Base-by-base conservation (phyloP, 257 asterid genomes). In the Ballota nigra region DNA sequence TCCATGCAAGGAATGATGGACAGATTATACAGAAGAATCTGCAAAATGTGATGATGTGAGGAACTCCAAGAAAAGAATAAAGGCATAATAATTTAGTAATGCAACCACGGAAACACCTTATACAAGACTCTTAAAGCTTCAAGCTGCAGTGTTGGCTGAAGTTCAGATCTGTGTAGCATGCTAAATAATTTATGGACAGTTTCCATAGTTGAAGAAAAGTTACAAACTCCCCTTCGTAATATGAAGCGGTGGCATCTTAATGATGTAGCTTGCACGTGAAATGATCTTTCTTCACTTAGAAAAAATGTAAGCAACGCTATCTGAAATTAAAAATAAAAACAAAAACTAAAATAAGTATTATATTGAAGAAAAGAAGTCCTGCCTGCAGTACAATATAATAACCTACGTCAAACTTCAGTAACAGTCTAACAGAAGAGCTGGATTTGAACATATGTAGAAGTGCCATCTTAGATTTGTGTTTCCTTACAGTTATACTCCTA, bases 111-210 rank as follows among this genome's bases (percentile, higher is more conserved):
- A 65, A 65, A 43, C 38, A 91, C 97, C 96, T 88, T 85, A 80
- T 84, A 84, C 76, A 88, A 81, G 70, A 83, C 57, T 86, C 75
- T 79, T 51, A 91, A 80, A 78, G 90, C 90, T 76, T 86, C 84
- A 58, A 68, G 72, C 78, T 79, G 91, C 82, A 89, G 72, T 29
- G 72, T 57, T 18, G 82, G 87, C 64, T 88, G 80, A 80, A 58
- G 63, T 40, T 86, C 83, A 63, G 83, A 78, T 76, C 77, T 77
- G 43, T 76, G 75, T 43, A 89, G 82, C 28, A 76, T 69, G 78
- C 70, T 77, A 63, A 86, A 75, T 78, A 91, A 86, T 74, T 75
- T 82, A 19, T 69, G 68, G 68, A 83, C 68, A 43, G 64, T 34
- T 49, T 77, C 82, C 36, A 77, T 28, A 74, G 80, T 69, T 65